Evolutionary conservation across 192 early-diverging fungal genomes (phyloP), one percentile per base, ranked within the genome.

Genomic region (Dispira parvispora): DNA sequence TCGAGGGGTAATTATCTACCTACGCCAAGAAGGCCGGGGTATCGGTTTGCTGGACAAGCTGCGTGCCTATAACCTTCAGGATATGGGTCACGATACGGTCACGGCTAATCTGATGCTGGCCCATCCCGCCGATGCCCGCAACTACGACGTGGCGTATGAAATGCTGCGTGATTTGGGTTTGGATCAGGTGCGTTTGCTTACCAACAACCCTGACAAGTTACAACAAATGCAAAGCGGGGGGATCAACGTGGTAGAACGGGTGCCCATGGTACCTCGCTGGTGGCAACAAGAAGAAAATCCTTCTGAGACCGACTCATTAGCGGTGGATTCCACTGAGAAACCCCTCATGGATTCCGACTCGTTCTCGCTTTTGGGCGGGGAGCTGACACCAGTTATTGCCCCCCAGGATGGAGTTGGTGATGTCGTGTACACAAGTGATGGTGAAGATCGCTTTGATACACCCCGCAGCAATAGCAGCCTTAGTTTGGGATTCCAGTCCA

Each of bases 151-250:
- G 16, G 95, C 95, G 1, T 79, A 84, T 27, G 83, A 86, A 14
- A 98, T 98, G 50, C 73, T 98, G 21, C 74, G 77, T 8, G 95
- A 98, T 65, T 73, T 98, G 47, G 82, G 79, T 38, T 65, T 92
- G 46, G 32, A 69, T n/a, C 65, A 75, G 47, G 71, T 96, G 50
- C 82, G 89, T 0, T 71, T 98, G 62, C 72, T 98, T 57, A 98
- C 95, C 20, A 98, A 98, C 69, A 98, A 98, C 67, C 88, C 90
- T 0, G 89, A 94, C 70, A 98, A 98, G 77, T 88, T 96, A 63
- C 68, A 86, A 58, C 82, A 88, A 67, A 58, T 98, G 9, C 73
- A 83, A 42, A 73, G 72, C 13, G 79, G 79, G 62, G 84, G 83
- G 9, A 65, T 96, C 45, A 79, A 82, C 47, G 80, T 98, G 8